Percentiles rank a stretch among this genome's conserved stretches.
Evolutionary conservation across 768 basidiomycete species (phyloP).

Genomic region (Podaxis carcinomalis): DNA sequence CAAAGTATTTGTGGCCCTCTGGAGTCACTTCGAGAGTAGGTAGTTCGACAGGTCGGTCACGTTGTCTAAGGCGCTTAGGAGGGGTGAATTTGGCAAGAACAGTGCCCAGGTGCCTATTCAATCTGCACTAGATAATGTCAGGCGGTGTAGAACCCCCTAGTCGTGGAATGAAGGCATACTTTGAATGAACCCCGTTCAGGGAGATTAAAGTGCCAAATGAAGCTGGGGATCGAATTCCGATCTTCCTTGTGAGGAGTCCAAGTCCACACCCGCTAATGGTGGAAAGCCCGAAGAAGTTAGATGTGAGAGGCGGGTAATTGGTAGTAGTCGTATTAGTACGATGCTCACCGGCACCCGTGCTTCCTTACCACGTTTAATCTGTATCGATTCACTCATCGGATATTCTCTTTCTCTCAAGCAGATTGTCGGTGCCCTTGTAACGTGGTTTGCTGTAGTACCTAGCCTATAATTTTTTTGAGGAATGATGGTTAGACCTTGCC

Average conservation of each 20-base stretch:
- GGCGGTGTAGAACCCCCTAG: no score
- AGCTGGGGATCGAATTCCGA: background rate
- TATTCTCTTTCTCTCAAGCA: background rate
- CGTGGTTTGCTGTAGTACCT: constrained; percentile 8
- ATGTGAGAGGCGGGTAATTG: background rate
- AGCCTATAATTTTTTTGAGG: constrained; percentile 6
- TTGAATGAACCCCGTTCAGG: background rate
- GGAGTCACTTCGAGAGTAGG: constrained; percentile 16
- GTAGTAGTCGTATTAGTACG: background rate
- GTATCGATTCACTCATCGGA: background rate
- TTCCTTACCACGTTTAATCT: background rate
- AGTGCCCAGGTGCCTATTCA: background rate
- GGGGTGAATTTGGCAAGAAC: constrained; percentile 13
- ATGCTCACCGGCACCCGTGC: background rate
- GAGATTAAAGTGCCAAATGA: background rate
- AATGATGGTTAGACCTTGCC: background rate
- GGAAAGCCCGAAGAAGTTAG: background rate
- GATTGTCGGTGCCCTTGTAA: background rate
- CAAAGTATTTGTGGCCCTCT: constrained; percentile 17
- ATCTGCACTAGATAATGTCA: background rate
- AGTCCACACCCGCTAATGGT: background rate
- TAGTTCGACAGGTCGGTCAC: background rate
- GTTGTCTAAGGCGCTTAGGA: background rate
- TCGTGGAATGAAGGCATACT: no score
- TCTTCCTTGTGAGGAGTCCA: background rate